Conservation (phyloP, 2,329 filamentous ascomycete species). For the Lachnellula suecica region DNA sequence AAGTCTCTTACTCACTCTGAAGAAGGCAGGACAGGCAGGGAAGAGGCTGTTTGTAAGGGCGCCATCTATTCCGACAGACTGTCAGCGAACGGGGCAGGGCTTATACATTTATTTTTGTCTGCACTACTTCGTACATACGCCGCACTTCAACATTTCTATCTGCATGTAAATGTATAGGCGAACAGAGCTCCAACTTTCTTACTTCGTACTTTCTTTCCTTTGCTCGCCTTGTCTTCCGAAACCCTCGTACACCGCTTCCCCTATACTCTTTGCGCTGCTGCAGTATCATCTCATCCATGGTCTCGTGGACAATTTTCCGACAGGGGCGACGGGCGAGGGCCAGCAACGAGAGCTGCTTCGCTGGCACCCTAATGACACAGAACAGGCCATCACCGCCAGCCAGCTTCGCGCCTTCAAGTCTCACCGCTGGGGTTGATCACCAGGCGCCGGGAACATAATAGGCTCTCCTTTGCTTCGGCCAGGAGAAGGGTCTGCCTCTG, state of each 20-base stretch:
- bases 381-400: neutral
- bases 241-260: neutral
- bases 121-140: too few species aligned
- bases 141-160: too few species aligned
- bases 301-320: neutral
- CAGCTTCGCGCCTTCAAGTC: neutral
- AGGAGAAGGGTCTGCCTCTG: too few species aligned
- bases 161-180: too few species aligned
- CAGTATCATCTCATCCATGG: neutral
- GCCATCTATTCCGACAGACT: too few species aligned
- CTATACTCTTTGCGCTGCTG: neutral
- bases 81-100: too few species aligned
- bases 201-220: neutral
- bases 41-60: too few species aligned
- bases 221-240: neutral
- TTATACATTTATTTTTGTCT: too few species aligned
- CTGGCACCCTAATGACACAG: neutral
- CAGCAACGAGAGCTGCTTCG: neutral
- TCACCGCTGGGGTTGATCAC: neutral
- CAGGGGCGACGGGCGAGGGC: neutral
- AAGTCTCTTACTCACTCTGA: too few species aligned
- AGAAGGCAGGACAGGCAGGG: too few species aligned
- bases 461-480: too few species aligned
- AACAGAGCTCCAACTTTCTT: too few species aligned
- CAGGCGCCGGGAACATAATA: neutral